Conservation (phyloP, 495 filamentous ascomycete genomes). For the Entonaema liquescens region DNA sequence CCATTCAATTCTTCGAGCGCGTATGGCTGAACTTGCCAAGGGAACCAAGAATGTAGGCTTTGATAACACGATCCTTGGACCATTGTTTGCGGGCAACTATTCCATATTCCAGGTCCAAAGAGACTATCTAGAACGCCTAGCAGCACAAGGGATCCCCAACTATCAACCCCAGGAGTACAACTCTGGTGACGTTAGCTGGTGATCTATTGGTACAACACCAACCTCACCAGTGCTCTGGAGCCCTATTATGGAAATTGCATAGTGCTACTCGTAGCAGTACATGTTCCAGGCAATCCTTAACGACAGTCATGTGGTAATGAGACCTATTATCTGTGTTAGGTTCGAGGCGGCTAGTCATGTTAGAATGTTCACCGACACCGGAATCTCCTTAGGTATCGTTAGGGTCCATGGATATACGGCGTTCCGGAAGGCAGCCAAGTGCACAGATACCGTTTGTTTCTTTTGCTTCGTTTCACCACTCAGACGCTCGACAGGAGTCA, state of each 20-base stretch:
- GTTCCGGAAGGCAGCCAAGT: slow-evolving; percentile 11
- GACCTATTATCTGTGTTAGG: slow-evolving; percentile 21
- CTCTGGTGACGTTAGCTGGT: neutral
- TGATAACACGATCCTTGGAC: slow-evolving; percentile 67
- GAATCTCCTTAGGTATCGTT: neutral
- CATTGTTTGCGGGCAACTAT: slow-evolving; percentile 77
- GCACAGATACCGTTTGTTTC: slow-evolving; percentile 26
- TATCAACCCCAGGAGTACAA: neutral
- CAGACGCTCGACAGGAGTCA: slow-evolving; percentile 1
- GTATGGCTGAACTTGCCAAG: slow-evolving; percentile 59
- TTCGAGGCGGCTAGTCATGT: slow-evolving; percentile 10
- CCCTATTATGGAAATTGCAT: neutral
- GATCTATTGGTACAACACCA: neutral
- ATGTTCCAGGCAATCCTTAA: neutral
- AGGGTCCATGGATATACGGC: slow-evolving; percentile 13
- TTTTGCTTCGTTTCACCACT: slow-evolving; percentile 14
- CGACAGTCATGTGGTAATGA: slow-evolving; percentile 1
- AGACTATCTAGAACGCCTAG: slow-evolving; percentile 48
- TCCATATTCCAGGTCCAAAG: slow-evolving; percentile 72
- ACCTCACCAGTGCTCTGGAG: neutral
- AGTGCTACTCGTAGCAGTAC: neutral
- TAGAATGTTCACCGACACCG: neutral
- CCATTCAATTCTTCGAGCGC: slow-evolving; percentile 60
- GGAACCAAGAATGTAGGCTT: slow-evolving; percentile 33
- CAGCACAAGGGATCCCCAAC: neutral